A percentile compares a stretch with the other conserved stretches of the same genome.
Evolutionary conservation across 768 basidiomycete species (phyloP).

Genomic region (Cytidiella melzeri): DNA sequence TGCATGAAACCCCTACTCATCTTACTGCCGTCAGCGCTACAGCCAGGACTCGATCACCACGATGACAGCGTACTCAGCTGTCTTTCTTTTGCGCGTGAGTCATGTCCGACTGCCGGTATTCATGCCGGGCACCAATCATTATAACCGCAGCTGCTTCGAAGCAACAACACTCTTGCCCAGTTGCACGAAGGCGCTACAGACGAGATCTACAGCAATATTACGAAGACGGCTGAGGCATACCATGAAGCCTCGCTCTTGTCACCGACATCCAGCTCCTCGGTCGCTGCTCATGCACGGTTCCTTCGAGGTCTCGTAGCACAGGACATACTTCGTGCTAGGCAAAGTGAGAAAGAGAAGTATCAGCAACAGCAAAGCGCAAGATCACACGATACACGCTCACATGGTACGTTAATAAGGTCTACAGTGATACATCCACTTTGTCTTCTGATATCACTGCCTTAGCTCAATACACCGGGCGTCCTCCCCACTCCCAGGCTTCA

Average conservation of each 20-base stretch:
- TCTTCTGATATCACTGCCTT: neutral
- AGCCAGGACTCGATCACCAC: slow-evolving; percentile 79
- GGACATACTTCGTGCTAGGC: slow-evolving; percentile 52
- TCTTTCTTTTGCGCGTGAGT: slow-evolving; percentile 68
- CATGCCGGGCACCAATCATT: too few relatives aligned
- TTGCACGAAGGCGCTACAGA: slow-evolving; percentile 54
- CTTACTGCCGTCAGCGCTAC: slow-evolving; percentile 50
- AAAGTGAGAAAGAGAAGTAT: slow-evolving; percentile 18
- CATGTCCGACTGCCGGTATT: too few relatives aligned
- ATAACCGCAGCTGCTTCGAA: slow-evolving; percentile 56
- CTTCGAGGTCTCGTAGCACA: slow-evolving; percentile 60
- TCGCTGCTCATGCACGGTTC: slow-evolving; percentile 78
- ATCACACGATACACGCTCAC: slow-evolving; percentile 2
- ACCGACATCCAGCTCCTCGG: slow-evolving; percentile 45
- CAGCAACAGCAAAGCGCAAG: slow-evolving; percentile 4
- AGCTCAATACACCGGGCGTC: neutral
- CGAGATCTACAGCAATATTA: slow-evolving; percentile 61
- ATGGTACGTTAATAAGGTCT: neutral
- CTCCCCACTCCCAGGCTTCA: neutral
- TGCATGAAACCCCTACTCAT: slow-evolving; percentile 5
- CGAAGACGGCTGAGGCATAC: slow-evolving; percentile 72
- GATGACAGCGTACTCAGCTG: slow-evolving; percentile 83
- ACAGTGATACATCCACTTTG: neutral
- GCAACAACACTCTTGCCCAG: slow-evolving; percentile 48
- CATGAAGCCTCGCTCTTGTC: slow-evolving; percentile 61